Percentiles rank a stretch among this genome's conserved stretches.
phyloP scores from a whole-genome alignment of 225 moss, liverwort and hornwort genomes.

The Pleurozium schreberi region DNA sequence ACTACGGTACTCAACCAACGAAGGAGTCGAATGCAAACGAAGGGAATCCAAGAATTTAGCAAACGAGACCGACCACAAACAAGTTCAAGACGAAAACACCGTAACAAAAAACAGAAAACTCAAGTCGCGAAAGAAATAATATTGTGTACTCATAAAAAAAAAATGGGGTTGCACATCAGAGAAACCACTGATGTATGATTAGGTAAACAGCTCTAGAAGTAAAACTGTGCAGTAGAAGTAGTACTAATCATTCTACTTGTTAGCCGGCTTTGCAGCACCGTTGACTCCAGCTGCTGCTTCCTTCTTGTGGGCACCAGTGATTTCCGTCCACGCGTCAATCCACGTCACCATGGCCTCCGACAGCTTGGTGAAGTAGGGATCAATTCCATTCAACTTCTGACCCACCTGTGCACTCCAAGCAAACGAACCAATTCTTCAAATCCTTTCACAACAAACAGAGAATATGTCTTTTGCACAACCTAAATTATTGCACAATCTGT shows the following conservation, averaged over 20 bases:
- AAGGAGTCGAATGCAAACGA: too few relatives aligned
- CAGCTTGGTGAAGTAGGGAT: constrained; percentile 37
- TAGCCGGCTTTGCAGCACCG: neutral
- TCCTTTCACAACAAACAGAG: neutral
- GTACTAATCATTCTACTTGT: neutral
- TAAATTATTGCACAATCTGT: too few relatives aligned
- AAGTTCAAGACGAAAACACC: neutral
- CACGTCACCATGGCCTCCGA: constrained; percentile 44
- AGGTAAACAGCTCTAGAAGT: neutral
- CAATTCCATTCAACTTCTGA: constrained; percentile 17
- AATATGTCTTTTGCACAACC: neutral
- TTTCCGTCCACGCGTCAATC: constrained; percentile 46
- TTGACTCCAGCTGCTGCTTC: neutral
- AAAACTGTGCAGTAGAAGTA: neutral
- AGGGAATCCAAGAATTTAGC: too few relatives aligned
- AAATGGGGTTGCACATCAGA: neutral
- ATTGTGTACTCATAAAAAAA: neutral
- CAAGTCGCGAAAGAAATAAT: neutral
- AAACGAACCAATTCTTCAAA: neutral
- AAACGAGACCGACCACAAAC: neutral
- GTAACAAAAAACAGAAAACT: neutral
- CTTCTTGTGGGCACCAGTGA: neutral
- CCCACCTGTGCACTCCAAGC: constrained; percentile 4
- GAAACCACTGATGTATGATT: neutral
- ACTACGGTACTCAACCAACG: neutral